A percentile compares a stretch with the other conserved stretches of the same genome.
These are phyloP conservation scores for Pleurotus pulmonarius DNA, from an alignment of 768 basidiomycete species.

Conservation along the genomic window DNA sequence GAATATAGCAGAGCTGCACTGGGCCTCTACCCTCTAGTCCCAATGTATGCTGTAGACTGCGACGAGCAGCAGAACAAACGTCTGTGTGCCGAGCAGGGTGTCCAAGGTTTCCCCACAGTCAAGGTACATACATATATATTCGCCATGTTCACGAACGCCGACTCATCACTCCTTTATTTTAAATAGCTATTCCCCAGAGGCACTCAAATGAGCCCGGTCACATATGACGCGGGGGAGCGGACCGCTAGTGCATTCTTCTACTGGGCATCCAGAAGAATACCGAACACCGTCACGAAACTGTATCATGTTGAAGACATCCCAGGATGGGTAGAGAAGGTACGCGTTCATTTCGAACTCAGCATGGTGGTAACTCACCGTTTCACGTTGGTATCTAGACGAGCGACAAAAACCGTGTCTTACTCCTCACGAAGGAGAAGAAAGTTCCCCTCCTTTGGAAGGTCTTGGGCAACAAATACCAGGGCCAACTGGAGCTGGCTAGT, in stretches of 20 bases:
- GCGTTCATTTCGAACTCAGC: conserved; percentile 15
- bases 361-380: background rate
- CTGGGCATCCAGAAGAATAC: conserved; percentile 72
- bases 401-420: conserved; percentile 53
- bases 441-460: conserved; percentile 80
- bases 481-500: conserved; percentile 56
- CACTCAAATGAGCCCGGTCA: conserved; percentile 50
- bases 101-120: conserved; percentile 92
- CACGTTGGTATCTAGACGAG: conserved; percentile 17
- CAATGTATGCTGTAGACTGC: conserved; percentile 92
- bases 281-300: conserved; percentile 63
- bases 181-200: conserved; percentile 76
- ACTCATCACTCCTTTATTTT: conserved; percentile 4
- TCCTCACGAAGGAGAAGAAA: conserved; percentile 72
- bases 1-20: conserved; percentile 82
- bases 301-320: conserved; percentile 53
- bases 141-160: no score
- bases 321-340: conserved; percentile 68
- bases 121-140: conserved; percentile 47
- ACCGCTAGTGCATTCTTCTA: conserved; percentile 71
- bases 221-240: conserved; percentile 67
- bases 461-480: conserved; percentile 67
- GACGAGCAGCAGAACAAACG: conserved; percentile 78
- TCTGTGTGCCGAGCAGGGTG: conserved; percentile 78
- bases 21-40: conserved; percentile 76